These are phyloP conservation scores for Verticillium dahliae DNA, from an alignment of 2,329 filamentous ascomycete genomes.

Conservation along the genomic window DNA sequence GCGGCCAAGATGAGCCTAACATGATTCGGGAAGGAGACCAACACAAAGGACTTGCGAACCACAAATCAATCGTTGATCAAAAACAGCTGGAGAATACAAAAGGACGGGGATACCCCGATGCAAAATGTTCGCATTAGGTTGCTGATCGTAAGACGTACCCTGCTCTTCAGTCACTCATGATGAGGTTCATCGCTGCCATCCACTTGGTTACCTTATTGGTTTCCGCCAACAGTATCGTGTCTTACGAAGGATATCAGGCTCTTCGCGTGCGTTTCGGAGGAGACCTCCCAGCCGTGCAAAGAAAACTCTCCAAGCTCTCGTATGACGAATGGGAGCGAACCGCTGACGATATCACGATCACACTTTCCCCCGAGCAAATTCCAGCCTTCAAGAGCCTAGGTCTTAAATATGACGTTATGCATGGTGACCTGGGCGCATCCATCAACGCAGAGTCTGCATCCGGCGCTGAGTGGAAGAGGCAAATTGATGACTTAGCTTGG, in stretches of 20 bases:
- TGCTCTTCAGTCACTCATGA: not conserved
- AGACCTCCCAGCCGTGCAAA: not conserved
- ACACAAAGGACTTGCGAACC: not conserved
- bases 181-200: slow-evolving; percentile 7
- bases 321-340: not conserved
- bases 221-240: slow-evolving; percentile 15
- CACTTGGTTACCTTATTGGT: slow-evolving; percentile 3
- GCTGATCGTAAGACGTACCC: too few species aligned
- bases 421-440: slow-evolving; percentile 20
- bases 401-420: slow-evolving; percentile 20
- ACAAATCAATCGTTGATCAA: not conserved
- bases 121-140: too few species aligned
- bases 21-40: not conserved
- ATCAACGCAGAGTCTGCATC: slow-evolving; percentile 20
- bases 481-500: slow-evolving; percentile 30
- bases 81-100: not conserved
- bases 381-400: slow-evolving; percentile 18
- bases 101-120: too few species aligned
- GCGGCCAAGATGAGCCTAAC: not conserved
- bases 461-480: slow-evolving; percentile 10
- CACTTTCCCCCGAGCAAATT: slow-evolving; percentile 21
- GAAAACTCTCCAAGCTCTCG: not conserved
- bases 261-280: slow-evolving; percentile 22
- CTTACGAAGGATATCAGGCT: slow-evolving; percentile 38
- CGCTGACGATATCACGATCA: slow-evolving; percentile 20